Evolutionary conservation across 371 early-diverging fungal genomes (phyloP).

Genomic region (Mucor velutinosus): DNA sequence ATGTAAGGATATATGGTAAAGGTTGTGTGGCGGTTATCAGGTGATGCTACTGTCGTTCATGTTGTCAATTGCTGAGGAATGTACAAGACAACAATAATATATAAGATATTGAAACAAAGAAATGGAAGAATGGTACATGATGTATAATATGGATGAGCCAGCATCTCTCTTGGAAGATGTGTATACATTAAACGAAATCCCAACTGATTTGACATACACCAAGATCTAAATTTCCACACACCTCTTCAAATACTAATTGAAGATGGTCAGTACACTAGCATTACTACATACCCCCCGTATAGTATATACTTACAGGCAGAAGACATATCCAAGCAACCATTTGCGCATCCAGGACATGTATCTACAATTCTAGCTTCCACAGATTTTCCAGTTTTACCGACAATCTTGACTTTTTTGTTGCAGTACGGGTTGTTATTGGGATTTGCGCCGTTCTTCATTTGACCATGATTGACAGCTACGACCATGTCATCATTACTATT

Average conservation of each 20-base stretch:
- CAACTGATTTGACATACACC: constrained; percentile 25
- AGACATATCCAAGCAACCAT: constrained; percentile 55
- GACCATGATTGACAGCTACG: constrained; percentile 23
- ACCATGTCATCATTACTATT: constrained; percentile 16
- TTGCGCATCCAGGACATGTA: constrained; percentile 56
- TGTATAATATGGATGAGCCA: neutral
- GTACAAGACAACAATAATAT: neutral
- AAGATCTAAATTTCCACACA: constrained; percentile 24
- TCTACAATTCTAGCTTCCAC: constrained; percentile 54
- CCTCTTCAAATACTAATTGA: constrained; percentile 23
- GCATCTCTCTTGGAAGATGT: neutral
- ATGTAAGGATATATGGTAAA: neutral
- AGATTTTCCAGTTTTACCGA: constrained; percentile 29
- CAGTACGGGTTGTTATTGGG: constrained; percentile 34
- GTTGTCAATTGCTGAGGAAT: neutral
- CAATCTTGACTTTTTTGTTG: constrained; percentile 11
- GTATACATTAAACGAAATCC: constrained; percentile 18
- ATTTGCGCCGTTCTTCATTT: constrained; percentile 37
- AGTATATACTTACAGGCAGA: constrained; percentile 28
- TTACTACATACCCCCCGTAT: too few species aligned
- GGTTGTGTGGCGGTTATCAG: neutral
- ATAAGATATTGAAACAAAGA: neutral
- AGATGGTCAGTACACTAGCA: neutral
- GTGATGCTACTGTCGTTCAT: neutral
- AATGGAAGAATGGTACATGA: neutral